Evolutionary conservation across 306 rosid species (phyloP).

Genomic region (Vigna mungo): DNA sequence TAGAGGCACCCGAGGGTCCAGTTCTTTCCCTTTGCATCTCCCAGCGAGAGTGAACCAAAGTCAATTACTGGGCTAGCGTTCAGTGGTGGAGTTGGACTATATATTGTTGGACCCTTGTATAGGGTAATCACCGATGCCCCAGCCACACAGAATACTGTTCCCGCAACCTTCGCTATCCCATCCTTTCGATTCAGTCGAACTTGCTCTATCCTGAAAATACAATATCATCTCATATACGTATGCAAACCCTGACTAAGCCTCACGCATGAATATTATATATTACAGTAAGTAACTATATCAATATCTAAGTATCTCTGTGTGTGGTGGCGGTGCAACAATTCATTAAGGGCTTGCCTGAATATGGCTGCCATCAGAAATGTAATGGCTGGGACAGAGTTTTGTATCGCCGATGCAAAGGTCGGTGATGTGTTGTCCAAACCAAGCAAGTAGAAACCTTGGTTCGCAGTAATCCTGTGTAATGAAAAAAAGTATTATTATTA

Average conservation of each 20-base stretch:
- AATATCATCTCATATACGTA: neutral
- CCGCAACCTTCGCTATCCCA: constrained; percentile 79
- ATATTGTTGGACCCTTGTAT: constrained; percentile 90
- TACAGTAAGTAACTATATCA: neutral
- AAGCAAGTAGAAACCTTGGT: constrained; percentile 97
- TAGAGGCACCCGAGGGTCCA: constrained; percentile 93
- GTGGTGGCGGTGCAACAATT: neutral
- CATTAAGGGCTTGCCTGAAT: constrained; percentile 58
- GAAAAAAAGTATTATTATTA: neutral
- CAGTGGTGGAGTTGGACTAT: constrained; percentile 71
- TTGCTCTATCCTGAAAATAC: constrained; percentile 68
- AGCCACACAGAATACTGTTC: constrained; percentile 84
- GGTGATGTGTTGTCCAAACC: constrained; percentile 97
- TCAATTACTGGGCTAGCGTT: constrained; percentile 2
- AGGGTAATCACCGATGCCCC: constrained; percentile 94
- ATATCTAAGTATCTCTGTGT: neutral
- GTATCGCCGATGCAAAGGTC: constrained; percentile 95
- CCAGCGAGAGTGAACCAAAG: constrained; percentile 53
- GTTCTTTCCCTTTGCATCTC: constrained; percentile 81
- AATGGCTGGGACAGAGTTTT: constrained; percentile 97
- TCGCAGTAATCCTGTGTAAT: constrained; percentile 81
- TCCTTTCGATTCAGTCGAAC: constrained; percentile 81
- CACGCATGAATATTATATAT: neutral
- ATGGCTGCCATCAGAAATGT: constrained; percentile 95
- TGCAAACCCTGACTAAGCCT: neutral